Percentiles rank a stretch among this genome's conserved stretches.
phyloP scores from a whole-genome alignment of 1,284 basidiomycete species.

The Moesziomyces sp. region DNA sequence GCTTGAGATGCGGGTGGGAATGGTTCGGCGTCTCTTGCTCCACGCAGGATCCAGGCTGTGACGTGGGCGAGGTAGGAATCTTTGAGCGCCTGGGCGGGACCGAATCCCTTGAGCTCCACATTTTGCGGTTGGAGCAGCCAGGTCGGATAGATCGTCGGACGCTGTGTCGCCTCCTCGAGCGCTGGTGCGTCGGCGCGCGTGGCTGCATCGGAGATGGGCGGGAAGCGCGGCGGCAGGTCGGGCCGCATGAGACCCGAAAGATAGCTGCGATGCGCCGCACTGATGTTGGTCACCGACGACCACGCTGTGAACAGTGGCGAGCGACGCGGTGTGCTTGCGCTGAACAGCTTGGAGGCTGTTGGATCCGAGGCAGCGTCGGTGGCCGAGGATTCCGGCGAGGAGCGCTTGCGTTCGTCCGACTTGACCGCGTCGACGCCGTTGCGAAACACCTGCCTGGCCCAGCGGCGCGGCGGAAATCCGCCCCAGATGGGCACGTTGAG shows the following conservation, averaged over 20 bases:
- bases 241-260: slow-evolving; percentile 52
- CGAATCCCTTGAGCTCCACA: slow-evolving; percentile 49
- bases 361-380: not conserved
- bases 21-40: not conserved
- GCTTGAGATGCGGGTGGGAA: no score
- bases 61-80: slow-evolving; percentile 57
- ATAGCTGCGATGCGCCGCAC: slow-evolving; percentile 51
- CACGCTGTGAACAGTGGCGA: slow-evolving; percentile 41
- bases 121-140: slow-evolving; percentile 40
- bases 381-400: not conserved
- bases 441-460: slow-evolving; percentile 46
- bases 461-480: slow-evolving; percentile 54
- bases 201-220: slow-evolving; percentile 9
- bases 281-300: slow-evolving; percentile 37
- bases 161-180: not conserved
- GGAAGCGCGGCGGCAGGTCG: slow-evolving; percentile 45
- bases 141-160: slow-evolving; percentile 32
- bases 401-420: slow-evolving; percentile 15
- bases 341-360: not conserved
- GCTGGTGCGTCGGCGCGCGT: not conserved
- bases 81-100: slow-evolving; percentile 55
- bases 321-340: not conserved
- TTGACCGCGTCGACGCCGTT: slow-evolving; percentile 43
- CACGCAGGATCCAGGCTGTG: slow-evolving; percentile 38
- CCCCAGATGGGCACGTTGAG: slow-evolving; percentile 53